Conservation (phyloP, 176 grass and related monocot species). For the Musa troglodytarum region DNA sequence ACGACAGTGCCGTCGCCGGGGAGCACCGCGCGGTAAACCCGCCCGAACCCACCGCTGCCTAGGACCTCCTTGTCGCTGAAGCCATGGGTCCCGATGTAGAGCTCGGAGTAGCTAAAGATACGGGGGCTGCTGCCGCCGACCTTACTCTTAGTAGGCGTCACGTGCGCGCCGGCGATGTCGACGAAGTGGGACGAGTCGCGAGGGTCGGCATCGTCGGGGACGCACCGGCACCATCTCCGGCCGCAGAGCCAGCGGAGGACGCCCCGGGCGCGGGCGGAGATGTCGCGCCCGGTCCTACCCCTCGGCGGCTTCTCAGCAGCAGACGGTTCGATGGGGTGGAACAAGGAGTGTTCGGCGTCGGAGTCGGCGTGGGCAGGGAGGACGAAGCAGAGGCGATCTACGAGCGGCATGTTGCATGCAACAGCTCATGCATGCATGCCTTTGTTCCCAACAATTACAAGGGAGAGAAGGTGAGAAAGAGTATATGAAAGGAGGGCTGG, state of each 20-base stretch:
- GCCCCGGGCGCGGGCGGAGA: neutral
- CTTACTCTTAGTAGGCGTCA: slow-evolving; percentile 6
- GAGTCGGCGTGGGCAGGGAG: slow-evolving; percentile 18
- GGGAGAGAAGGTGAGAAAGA: neutral
- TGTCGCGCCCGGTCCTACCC: neutral
- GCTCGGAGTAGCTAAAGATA: slow-evolving; percentile 80
- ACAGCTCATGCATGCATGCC: neutral
- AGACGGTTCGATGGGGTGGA: neutral
- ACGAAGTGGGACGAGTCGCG: slow-evolving; percentile 18
- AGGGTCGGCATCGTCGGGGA: neutral
- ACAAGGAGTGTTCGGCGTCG: neutral
- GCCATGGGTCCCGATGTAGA: slow-evolving; percentile 71
- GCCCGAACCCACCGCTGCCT: slow-evolving; percentile 67
- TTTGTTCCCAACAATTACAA: neutral
- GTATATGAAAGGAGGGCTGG: neutral
- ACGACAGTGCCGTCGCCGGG: slow-evolving; percentile 68
- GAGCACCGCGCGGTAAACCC: slow-evolving; percentile 66
- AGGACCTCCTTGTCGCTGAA: slow-evolving; percentile 68
- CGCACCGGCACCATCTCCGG: slow-evolving; percentile 11
- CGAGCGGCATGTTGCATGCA: slow-evolving; percentile 21
- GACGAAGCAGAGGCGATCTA: slow-evolving; percentile 28
- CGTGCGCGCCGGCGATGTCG: slow-evolving; percentile 27
- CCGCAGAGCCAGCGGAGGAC: slow-evolving; percentile 21
- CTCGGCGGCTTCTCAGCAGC: neutral
- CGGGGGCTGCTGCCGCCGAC: slow-evolving; percentile 36